phyloP scores from a whole-genome alignment of 257 asterid genomes.

The Gardenia jasminoides region DNA sequence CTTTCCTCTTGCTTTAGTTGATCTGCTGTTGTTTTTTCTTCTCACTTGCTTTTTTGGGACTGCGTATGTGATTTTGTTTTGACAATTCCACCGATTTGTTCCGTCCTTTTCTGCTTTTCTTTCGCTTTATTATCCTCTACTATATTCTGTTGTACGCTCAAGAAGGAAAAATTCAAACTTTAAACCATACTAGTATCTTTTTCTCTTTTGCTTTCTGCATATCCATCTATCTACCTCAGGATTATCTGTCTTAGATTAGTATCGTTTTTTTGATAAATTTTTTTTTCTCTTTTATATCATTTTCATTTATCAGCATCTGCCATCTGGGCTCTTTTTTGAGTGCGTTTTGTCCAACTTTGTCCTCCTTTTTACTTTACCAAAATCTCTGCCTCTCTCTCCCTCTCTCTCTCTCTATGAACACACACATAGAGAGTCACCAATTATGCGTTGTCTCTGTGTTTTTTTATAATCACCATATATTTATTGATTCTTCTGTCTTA shows the following conservation, averaged over 20 bases:
- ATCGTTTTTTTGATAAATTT: constrained; percentile 11
- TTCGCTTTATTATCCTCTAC: constrained; percentile 37
- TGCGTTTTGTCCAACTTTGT: background rate
- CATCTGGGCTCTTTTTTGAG: background rate
- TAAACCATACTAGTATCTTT: constrained; percentile 22
- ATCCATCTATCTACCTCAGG: background rate
- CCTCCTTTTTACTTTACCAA: background rate
- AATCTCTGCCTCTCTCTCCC: background rate
- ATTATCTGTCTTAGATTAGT: constrained; percentile 9
- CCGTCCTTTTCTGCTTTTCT: constrained; percentile 27
- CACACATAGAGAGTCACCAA: background rate
- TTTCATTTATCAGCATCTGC: background rate
- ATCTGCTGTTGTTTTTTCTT: constrained; percentile 37
- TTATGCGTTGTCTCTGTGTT: background rate
- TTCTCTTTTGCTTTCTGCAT: constrained; percentile 11
- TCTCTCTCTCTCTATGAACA: background rate
- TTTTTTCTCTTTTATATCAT: background rate
- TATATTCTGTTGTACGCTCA: constrained; percentile 25
- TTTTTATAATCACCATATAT: background rate
- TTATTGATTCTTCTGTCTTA: background rate
- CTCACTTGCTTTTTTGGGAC: constrained; percentile 37
- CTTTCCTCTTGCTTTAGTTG: constrained; percentile 27
- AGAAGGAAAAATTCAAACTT: constrained; percentile 32
- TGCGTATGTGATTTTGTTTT: constrained; percentile 40
- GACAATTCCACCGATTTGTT: constrained; percentile 34